A percentile compares a stretch with the other conserved stretches of the same genome.
phyloP scores from a whole-genome alignment of 2,329 filamentous ascomycete species.

The Fusarium dimerum region DNA sequence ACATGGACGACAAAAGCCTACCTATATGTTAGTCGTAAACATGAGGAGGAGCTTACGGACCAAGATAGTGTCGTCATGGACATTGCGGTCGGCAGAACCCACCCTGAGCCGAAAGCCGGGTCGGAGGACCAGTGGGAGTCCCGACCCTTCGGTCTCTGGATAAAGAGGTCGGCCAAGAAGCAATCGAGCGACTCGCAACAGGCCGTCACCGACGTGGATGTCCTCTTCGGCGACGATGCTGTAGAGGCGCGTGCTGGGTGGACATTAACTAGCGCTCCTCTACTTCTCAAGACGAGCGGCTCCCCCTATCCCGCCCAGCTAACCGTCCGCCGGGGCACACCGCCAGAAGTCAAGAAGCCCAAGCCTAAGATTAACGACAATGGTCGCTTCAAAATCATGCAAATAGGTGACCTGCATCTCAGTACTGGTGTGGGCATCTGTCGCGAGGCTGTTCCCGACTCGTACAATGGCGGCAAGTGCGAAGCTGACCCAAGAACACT shows the following conservation, averaged over 20 bases:
- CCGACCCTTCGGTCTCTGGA: constrained; percentile 76
- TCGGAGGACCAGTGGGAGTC: constrained; percentile 73
- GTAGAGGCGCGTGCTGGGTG: constrained; percentile 87
- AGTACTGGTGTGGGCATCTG: constrained; percentile 86
- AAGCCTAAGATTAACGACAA: constrained; percentile 79
- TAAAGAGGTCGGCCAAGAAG: constrained; percentile 71
- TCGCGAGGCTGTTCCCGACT: constrained; percentile 79
- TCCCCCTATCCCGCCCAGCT: constrained; percentile 71
- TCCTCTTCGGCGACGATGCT: constrained; percentile 87
- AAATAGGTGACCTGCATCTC: constrained; percentile 90
- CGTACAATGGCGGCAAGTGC: constrained; percentile 73
- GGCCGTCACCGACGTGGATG: constrained; percentile 78
- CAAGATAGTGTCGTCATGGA: constrained; percentile 81
- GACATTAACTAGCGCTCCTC: constrained; percentile 72
- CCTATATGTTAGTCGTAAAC: constrained; percentile 79
- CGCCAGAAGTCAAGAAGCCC: constrained; percentile 65
- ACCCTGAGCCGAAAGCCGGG: constrained; percentile 55
- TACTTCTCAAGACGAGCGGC: constrained; percentile 67
- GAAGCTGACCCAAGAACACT: constrained; percentile 90
- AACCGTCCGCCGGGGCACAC: constrained; percentile 73
- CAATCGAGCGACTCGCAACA: constrained; percentile 74
- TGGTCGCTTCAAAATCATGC: constrained; percentile 96
- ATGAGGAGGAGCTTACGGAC: constrained; percentile 76
- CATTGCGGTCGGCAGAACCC: constrained; percentile 70
- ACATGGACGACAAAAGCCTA: constrained; percentile 77